Conservation (phyloP, 768 basidiomycete genomes). For the Leccinum broughii region DNA sequence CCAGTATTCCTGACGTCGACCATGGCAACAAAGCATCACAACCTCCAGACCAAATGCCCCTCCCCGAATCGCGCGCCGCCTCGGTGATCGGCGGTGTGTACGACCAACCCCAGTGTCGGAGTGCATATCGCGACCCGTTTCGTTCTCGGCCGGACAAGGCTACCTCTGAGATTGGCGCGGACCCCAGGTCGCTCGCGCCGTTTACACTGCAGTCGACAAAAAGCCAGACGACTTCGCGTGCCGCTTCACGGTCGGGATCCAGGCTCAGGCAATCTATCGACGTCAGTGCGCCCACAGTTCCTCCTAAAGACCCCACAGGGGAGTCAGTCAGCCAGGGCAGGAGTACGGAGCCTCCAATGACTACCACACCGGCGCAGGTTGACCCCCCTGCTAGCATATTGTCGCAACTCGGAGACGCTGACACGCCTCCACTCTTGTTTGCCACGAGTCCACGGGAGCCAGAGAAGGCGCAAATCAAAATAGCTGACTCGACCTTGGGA, state of each 20-base stretch:
- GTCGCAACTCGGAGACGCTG: constrained; percentile 9
- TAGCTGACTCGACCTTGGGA: constrained; percentile 2
- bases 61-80: constrained; percentile 32
- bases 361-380: constrained; percentile 26
- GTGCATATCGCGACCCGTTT: constrained; percentile 14
- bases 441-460: not conserved
- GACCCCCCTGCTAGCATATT: constrained; percentile 20
- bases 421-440: constrained; percentile 8
- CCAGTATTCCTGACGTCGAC: constrained; percentile 18
- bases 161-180: not conserved
- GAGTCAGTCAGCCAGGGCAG: not conserved
- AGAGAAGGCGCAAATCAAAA: not conserved
- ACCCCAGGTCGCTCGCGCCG: constrained; percentile 10
- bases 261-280: constrained; percentile 4
- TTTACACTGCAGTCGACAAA: constrained; percentile 5
- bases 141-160: constrained; percentile 18
- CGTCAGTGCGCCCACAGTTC: not conserved
- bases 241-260: constrained; percentile 4
- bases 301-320: constrained; percentile 5
- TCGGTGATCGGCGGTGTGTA: no score
- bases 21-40: constrained; percentile 3
- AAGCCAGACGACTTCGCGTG: constrained; percentile 7
- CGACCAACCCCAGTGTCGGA: constrained; percentile 2
- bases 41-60: constrained; percentile 25
- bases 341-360: constrained; percentile 9